Evolutionary conservation across 2,329 filamentous ascomycete genomes (phyloP), one percentile per base, ranked within the genome.

Genomic region (Claviceps sp.): DNA sequence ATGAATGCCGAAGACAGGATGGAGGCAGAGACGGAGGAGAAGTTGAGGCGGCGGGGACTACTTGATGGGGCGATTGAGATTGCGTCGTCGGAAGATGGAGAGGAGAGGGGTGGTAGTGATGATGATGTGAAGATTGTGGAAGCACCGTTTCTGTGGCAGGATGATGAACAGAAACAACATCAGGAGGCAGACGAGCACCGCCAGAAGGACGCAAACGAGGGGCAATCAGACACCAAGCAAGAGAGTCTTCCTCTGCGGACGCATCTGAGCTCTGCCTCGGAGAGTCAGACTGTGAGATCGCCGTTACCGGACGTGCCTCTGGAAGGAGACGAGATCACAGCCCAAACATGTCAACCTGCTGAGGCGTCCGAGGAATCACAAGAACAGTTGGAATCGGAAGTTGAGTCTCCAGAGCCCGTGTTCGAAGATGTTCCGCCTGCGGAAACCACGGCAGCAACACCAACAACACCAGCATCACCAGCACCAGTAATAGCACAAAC

Each of bases 1-100:
- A 79, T 85, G 52, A 81, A 84, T 52, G 82, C 83, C 20, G 77
- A 84, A 53, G 79, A 85, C 58, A 68, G 75, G 26, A 73, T 78
- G 48, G 71, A 74, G 52, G 75, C 80, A 0, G 67, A 74, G 45
- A 79, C 81, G 58, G 77, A 81, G 48, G 71, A 79, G 43, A 70
- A 71, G 16, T 65, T 71, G 14, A 69, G 75, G 45, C 67, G 61
- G 24, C 65, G 62, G 22, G 68, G 69, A 47, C 67, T 68, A 50
- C 65, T 73, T 47, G 67, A 76, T 46, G 74, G 74, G 1, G 66
- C 83, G 11, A 76, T 87, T 49, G 73, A 81, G 54, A 78, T 88
- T 40, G 76, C 78, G 34, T 84, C 81, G 3, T 80, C 78, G 2
- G 77, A 81, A 22, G 74, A 72, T 38, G 77, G 75, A 22, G 74